Base-by-base conservation (phyloP, 805 yeast species). In the Cyberlindnera sargentensis region DNA sequence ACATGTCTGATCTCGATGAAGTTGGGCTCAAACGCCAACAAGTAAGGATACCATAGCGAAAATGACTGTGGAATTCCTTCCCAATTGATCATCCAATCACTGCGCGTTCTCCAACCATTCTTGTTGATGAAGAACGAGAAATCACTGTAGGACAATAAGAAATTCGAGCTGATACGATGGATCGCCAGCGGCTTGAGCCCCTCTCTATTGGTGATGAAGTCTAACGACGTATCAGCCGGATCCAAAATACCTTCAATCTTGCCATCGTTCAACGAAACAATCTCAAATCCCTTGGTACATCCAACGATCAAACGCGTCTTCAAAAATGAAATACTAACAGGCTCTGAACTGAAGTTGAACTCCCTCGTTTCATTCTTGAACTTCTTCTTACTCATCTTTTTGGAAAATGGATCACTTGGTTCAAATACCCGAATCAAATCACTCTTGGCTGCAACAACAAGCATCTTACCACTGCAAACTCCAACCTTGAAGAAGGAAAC, bases 221-320 rank as follows among this genome's bases (percentile, higher is more conserved):
- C 99, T 42, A 93, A 71, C 20, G 97, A 88, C 0, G 98, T 95
- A 59, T 93, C 99, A 1, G 98, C 99, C n/a, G 96, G 96, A 66
- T 93, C 98, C 55, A 93, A 70, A 41, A 93, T 75, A 8, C 93
- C 80, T 64, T 93, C 97, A 64, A 85, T 88, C 47, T 81, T 85
- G 46, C 86, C 83, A 42, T 84, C 86, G 47, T 84, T 85, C 36
- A 90, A 70, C 15, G 95, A 84, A 32, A 93, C 89, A 57, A 93
- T 88, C 66, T 93, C 98, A 68, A 93, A 93, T 0, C 99, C 99
- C 61, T 84, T 87, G 28, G 95, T 82, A 57, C 99, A 93, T 26
- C 99, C 99, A 50, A 93, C 84, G 69, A 97, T 91, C 49, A 93
- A 67, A 57, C 84, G 85, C 4, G 90, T 81, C 60, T 89, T 87